Base-by-base conservation (phyloP, 2,329 filamentous ascomycete species). In the Talaromyces marneffei region DNA sequence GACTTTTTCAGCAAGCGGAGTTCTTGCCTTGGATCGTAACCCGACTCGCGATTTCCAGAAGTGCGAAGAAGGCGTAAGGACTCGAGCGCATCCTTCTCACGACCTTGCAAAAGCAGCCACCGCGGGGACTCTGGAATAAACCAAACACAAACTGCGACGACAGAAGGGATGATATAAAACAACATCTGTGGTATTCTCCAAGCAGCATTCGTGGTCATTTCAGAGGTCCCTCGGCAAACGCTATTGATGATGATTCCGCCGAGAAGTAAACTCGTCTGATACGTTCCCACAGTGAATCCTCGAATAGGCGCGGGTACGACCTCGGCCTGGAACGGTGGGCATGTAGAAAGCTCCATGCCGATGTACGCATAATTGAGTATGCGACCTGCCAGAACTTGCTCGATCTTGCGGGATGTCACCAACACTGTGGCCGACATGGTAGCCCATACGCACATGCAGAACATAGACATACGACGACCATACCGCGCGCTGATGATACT, bases 31-130 rank as follows among this genome's bases (percentile, higher is more conserved):
- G 55, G 27, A 18, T 62, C 56, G 31, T 58, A 61, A 33, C 54
- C 39, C 16, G 37, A 35, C 3, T 35, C 40, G 18, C 16, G 35
- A 20, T n/a, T 14, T 8, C 33, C 62, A 57, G n/a, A 60, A 63
- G 55, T 62, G 2, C 71, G 74, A n/a, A 78, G 66, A 10, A 75
- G 72, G 53, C 75, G 72, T 39, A 78, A 66, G 4, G 70, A 71
- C 57, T 74, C 74, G 25, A 75, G 71, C 16, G 71, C 67, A 58
- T 77, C 73, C 16, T 62, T 53, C 23, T 66, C 62, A 33, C 63
- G 64, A 0, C 66, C 67, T 7, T 66, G 64, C 53, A 70, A 67
- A 5, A 71, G 60, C 14, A 72, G 42, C 65, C 67, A 72, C 1
- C 70, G 57, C 2, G 71, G 71, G 50, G 63, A 67, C 52, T 72